These are phyloP conservation scores for Arthrocladium fulminans DNA, from an alignment of 2,329 filamentous ascomycete species.

Conservation along the genomic window DNA sequence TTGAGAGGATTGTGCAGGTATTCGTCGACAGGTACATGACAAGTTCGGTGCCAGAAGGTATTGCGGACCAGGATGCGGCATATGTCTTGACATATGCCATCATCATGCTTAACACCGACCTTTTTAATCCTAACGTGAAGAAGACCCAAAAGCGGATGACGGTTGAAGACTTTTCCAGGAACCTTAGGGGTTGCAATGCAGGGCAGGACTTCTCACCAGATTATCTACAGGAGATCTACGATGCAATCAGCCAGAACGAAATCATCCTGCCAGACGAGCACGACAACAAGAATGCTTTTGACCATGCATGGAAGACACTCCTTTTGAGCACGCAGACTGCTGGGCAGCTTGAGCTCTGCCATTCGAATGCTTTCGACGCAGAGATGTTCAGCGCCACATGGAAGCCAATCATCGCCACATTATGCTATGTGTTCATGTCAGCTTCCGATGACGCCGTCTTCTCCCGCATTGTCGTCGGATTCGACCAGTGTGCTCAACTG, in stretches of 20 bases:
- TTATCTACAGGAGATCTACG: slow-evolving; percentile 77
- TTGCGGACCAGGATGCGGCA: slow-evolving; percentile 77
- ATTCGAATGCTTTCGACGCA: slow-evolving; percentile 91
- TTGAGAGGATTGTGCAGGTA: slow-evolving; percentile 79
- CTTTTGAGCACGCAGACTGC: slow-evolving; percentile 73
- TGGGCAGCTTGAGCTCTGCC: slow-evolving; percentile 64
- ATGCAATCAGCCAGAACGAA: slow-evolving; percentile 84
- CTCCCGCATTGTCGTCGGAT: slow-evolving; percentile 83
- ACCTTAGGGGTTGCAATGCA: slow-evolving; percentile 82
- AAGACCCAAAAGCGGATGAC: slow-evolving; percentile 71
- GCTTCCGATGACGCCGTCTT: slow-evolving; percentile 95
- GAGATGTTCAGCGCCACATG: slow-evolving; percentile 97
- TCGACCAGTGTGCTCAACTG: slow-evolving; percentile 91
- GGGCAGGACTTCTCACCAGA: slow-evolving; percentile 74
- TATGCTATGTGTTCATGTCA: slow-evolving; percentile 98
- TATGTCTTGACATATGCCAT: slow-evolving; percentile 92
- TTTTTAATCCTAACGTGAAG: slow-evolving; percentile 87
- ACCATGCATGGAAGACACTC: slow-evolving; percentile 95
- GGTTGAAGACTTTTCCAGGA: slow-evolving; percentile 70
- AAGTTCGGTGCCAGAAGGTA: slow-evolving; percentile 59
- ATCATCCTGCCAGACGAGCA: slow-evolving; percentile 97
- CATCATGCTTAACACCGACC: slow-evolving; percentile 95
- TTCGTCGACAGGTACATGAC: slow-evolving; percentile 81
- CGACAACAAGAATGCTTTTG: slow-evolving; percentile 91
- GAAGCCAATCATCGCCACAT: slow-evolving; percentile 85